Percentiles rank a stretch among this genome's conserved stretches.
Conservation (phyloP, 768 basidiomycete genomes). For the Rhodotorula graminis region DNA sequence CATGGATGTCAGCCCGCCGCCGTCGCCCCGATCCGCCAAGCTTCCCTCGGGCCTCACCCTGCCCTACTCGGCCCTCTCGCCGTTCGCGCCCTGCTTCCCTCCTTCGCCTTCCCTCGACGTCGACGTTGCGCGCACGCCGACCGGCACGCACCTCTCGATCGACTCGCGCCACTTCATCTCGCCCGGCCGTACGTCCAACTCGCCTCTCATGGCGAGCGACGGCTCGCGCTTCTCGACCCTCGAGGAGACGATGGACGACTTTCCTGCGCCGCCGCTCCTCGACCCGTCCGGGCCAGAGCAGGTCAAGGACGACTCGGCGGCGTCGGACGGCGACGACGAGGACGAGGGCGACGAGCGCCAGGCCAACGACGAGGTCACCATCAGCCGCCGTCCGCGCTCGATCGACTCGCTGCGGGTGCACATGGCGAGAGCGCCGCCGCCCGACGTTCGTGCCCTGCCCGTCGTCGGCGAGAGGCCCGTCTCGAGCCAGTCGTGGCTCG, state of each 20-base stretch:
- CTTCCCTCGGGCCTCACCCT: neutral
- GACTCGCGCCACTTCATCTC: neutral
- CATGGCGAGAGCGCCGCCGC: neutral
- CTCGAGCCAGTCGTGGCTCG: slow-evolving; percentile 11
- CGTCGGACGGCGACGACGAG: slow-evolving; percentile 16
- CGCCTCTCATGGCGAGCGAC: neutral
- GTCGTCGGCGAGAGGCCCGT: neutral
- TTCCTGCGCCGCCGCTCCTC: slow-evolving; percentile 7
- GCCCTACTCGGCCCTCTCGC: neutral
- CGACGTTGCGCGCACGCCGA: neutral
- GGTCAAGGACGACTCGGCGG: neutral
- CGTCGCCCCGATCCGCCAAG: neutral
- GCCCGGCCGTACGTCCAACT: neutral
- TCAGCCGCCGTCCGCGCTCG: neutral
- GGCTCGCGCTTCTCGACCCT: neutral
- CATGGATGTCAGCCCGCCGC: slow-evolving; percentile 1
- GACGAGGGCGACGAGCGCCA: neutral
- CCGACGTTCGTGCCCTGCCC: neutral
- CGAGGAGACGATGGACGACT: neutral
- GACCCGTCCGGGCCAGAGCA: too few species aligned
- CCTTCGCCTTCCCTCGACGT: neutral
- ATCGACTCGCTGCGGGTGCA: neutral
- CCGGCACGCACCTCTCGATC: slow-evolving; percentile 8
- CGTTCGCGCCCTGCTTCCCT: neutral
- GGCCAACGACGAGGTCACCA: neutral